phyloP scores from a whole-genome alignment of 768 basidiomycete genomes.

The Cystobasidium ongulense region DNA sequence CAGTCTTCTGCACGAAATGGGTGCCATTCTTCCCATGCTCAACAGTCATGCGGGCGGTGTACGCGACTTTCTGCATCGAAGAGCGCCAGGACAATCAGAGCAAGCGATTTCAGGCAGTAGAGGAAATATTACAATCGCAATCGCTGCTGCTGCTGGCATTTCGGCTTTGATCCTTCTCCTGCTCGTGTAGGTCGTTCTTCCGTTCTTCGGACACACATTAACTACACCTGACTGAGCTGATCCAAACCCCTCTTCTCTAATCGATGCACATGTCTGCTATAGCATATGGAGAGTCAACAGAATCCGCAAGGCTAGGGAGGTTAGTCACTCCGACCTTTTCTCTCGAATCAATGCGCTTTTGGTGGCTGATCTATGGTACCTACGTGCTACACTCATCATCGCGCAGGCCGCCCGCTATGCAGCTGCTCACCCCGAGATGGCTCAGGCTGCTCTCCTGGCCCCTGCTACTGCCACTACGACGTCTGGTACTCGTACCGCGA shows the following conservation, averaged over 20 bases:
- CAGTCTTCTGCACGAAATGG: too few relatives aligned
- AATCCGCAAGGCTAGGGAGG: not conserved
- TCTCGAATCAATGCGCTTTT: too few relatives aligned
- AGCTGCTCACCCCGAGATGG: conserved; percentile 8
- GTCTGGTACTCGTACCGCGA: not conserved
- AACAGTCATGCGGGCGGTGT: not conserved
- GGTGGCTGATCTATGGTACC: not conserved
- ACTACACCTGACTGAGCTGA: too few relatives aligned
- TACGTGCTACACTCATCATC: not conserved
- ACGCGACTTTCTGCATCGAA: not conserved
- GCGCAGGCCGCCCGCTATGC: not conserved
- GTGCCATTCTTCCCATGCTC: too few relatives aligned
- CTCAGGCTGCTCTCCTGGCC: not conserved
- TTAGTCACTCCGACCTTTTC: not conserved
- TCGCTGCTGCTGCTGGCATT: not conserved
- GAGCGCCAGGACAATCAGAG: not conserved
- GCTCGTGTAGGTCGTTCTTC: not conserved
- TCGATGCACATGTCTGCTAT: too few relatives aligned
- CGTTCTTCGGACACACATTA: too few relatives aligned
- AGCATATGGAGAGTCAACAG: not conserved
- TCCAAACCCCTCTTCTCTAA: too few relatives aligned
- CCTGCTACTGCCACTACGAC: not conserved
- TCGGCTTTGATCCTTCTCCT: not conserved
- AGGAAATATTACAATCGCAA: not conserved
- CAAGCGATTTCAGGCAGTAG: not conserved